Evolutionary conservation across 2,329 filamentous ascomycete species (phyloP).

Genomic region (Macrophomina phaseolina): DNA sequence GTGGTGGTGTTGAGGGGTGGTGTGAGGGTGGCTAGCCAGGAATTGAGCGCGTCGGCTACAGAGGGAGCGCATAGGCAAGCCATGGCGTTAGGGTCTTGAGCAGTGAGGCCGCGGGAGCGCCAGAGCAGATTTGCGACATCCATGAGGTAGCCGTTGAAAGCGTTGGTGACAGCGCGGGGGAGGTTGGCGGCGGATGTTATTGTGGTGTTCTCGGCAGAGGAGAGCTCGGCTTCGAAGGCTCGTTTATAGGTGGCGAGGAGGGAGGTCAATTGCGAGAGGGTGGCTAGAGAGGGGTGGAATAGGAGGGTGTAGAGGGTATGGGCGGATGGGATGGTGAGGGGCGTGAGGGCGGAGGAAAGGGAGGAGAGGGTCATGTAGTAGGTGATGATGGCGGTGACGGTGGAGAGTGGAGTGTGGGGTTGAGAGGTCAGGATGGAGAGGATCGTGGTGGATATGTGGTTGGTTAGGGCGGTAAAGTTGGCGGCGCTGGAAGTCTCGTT

Average conservation of each 20-base stretch:
- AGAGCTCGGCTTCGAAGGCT: constrained; percentile 65
- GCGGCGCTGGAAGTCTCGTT: constrained; percentile 46
- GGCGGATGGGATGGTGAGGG: constrained; percentile 71
- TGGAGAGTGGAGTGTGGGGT: constrained; percentile 33
- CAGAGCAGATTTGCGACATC: constrained; percentile 85
- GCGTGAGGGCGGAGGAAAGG: constrained; percentile 48
- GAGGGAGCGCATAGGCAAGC: constrained; percentile 58
- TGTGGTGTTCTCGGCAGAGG: constrained; percentile 28
- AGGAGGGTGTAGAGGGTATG: constrained; percentile 72
- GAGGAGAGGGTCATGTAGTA: constrained; percentile 68
- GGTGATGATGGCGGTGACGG: constrained; percentile 59
- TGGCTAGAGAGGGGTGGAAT: constrained; percentile 68
- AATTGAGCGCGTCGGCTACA: constrained; percentile 51
- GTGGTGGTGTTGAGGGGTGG: constrained; percentile 46
- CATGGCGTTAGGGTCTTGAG: constrained; percentile 64
- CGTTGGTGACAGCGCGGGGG: constrained; percentile 48
- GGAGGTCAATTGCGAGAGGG: constrained; percentile 71
- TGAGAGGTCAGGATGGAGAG: constrained; percentile 40
- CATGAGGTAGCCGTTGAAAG: constrained; percentile 85
- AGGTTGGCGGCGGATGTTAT: not conserved
- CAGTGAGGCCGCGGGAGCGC: constrained; percentile 74
- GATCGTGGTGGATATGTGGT: constrained; percentile 41
- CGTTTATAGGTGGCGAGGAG: constrained; percentile 75
- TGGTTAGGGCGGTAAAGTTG: constrained; percentile 40
- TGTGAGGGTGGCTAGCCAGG: constrained; percentile 49